These are phyloP conservation scores for Scortechinia acanthostroma DNA, from an alignment of 2,329 filamentous ascomycete genomes.

Conservation along the genomic window DNA sequence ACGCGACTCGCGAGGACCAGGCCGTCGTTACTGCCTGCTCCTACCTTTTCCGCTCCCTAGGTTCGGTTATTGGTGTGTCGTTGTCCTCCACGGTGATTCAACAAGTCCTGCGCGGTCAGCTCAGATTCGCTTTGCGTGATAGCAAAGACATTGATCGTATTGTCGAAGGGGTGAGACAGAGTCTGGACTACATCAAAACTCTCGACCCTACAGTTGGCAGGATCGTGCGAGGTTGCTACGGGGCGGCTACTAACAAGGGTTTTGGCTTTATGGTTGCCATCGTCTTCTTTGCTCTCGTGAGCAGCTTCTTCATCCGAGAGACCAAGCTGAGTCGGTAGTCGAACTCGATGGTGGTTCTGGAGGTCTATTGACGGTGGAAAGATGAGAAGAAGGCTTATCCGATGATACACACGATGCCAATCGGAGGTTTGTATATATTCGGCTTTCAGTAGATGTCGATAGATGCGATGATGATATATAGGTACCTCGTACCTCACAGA, in stretches of 20 bases:
- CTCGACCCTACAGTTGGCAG: slow-evolving; percentile 51
- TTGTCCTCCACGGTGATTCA: slow-evolving; percentile 67
- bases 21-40: slow-evolving; percentile 73
- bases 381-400: too few relatives aligned
- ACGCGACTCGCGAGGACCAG: slow-evolving; percentile 51
- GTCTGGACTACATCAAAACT: slow-evolving; percentile 59
- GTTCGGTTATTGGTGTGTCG: slow-evolving; percentile 39
- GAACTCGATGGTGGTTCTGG: too few relatives aligned
- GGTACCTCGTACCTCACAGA: too few relatives aligned
- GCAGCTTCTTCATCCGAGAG: slow-evolving; percentile 44
- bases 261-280: slow-evolving; percentile 29
- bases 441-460: too few relatives aligned
- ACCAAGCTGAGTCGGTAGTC: neutral
- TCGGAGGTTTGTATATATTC: too few relatives aligned
- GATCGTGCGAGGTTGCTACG: slow-evolving; percentile 63
- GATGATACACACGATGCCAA: too few relatives aligned
- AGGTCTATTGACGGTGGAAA: too few relatives aligned
- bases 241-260: slow-evolving; percentile 24
- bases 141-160: slow-evolving; percentile 57
- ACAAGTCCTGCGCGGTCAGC: slow-evolving; percentile 49
- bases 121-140: slow-evolving; percentile 42
- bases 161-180: slow-evolving; percentile 62
- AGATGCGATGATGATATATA: too few relatives aligned
- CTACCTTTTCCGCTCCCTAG: slow-evolving; percentile 74
- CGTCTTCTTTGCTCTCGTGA: slow-evolving; percentile 27